phyloP scores from a whole-genome alignment of 768 basidiomycete genomes.

The Mycena epipterygia region DNA sequence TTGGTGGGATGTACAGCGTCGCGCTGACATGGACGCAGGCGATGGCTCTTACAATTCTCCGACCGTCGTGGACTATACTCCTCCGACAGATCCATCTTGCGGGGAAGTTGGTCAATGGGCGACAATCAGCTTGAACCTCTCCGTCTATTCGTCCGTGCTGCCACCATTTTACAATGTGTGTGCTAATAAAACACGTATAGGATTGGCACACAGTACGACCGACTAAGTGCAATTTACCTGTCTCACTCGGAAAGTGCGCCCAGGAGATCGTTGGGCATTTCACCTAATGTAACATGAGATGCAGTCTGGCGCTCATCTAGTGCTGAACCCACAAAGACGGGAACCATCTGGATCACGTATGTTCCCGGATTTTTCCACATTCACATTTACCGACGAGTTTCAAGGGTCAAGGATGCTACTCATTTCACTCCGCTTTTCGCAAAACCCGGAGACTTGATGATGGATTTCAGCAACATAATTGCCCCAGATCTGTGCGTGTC shows the following conservation, averaged over 20 bases:
- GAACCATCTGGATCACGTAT: constrained; percentile 74
- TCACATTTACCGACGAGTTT: constrained; percentile 9
- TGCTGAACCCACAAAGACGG: constrained; percentile 69
- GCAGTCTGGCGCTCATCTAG: constrained; percentile 79
- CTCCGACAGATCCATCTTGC: constrained; percentile 62
- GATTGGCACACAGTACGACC: constrained; percentile 71
- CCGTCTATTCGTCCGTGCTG: constrained; percentile 59
- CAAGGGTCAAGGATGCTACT: constrained; percentile 70
- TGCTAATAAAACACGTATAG: constrained; percentile 10
- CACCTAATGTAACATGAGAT: not conserved
- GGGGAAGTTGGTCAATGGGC: constrained; percentile 71
- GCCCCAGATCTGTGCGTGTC: constrained; percentile 56
- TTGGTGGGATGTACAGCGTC: not conserved
- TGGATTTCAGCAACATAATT: constrained; percentile 72
- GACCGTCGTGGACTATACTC: constrained; percentile 51
- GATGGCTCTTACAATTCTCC: constrained; percentile 45
- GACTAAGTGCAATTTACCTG: constrained; percentile 66
- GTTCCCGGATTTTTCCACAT: constrained; percentile 29
- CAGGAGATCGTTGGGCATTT: not conserved
- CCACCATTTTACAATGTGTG: not conserved
- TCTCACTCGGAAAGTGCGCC: constrained; percentile 69
- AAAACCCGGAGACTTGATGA: constrained; percentile 65
- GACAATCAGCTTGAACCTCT: constrained; percentile 69
- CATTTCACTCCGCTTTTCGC: constrained; percentile 71
- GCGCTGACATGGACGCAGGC: constrained; percentile 23